Evolutionary conservation across 305 asterid genomes (phyloP), one percentile per base, ranked within the genome.

Genomic region (Fraxinus baroniana): DNA sequence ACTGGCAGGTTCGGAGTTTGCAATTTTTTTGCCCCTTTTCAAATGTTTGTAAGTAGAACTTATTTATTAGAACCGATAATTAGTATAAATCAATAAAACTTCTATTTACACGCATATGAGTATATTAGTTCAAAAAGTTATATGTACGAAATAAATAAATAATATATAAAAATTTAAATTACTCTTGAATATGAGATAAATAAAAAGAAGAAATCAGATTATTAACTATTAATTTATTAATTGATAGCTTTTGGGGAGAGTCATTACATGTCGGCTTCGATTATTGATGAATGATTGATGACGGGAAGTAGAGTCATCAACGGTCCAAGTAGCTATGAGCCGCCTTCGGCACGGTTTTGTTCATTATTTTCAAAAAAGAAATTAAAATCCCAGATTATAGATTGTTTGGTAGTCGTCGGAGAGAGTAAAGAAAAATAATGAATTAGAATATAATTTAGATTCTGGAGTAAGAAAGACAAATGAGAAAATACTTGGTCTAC

Each of bases 381-480:
- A 55, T 55, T 55, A 55, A 55, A n/a, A n/a, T 55, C 26, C 24
- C 22, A 55, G 66, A 55, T 55, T 5, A 55, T 55, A 0, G 24
- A n/a, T 52, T 52, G 64, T 52, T 52, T 52, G 66, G 22, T 52
- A n/a, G 64, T 52, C n/a, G 64, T 52, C 7, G 64, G 7, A 52
- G 64, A 52, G 64, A n/a, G 64, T 17, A n/a, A n/a, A 52, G 64
- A 52, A 52, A 52, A 52, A 17, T 4, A 52, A 52, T 52, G 64
- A 52, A 52, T 52, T 64, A 64, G 73, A 20, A 64, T 64, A 64
- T 64, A 64, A 22, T 66, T 66, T 10, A 87, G 91, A 91, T 88
- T 91, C 90, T 84, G 22, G 77, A 82, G 6, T 74, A 73, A 80
- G 91, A 83, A 82, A 86, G 93, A 92, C 91, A 89, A 70, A 90